phyloP scores from a whole-genome alignment of 2,329 filamentous ascomycete species.

The Rhexocercosporidium sp. region DNA sequence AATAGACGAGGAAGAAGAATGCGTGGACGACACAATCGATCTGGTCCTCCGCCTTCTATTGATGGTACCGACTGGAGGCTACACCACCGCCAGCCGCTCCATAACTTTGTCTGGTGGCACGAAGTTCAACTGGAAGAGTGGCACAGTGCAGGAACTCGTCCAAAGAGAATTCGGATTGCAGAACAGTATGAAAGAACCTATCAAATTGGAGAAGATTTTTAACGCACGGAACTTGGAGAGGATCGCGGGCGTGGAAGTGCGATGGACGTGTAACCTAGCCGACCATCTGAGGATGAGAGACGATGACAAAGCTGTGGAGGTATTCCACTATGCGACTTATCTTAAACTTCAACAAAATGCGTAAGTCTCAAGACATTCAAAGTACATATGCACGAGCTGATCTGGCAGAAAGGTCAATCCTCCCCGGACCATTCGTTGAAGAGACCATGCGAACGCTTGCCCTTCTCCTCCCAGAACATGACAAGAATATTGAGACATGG shows the following conservation, averaged over 20 bases:
- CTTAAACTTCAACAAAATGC: slow-evolving; percentile 39
- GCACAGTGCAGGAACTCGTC: slow-evolving; percentile 6
- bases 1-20: background rate
- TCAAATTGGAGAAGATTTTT: slow-evolving; percentile 29
- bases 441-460: slow-evolving; percentile 47
- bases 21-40: slow-evolving; percentile 12
- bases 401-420: slow-evolving; percentile 31
- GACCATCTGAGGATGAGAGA: slow-evolving; percentile 49
- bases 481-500: slow-evolving; percentile 36
- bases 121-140: slow-evolving; percentile 16
- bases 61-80: slow-evolving; percentile 15
- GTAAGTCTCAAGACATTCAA: background rate
- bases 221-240: slow-evolving; percentile 36
- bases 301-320: slow-evolving; percentile 45
- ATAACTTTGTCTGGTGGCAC: background rate
- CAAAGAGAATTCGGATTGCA: background rate
- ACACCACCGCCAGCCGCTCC: background rate
- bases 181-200: slow-evolving; percentile 1
- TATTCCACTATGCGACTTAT: slow-evolving; percentile 51
- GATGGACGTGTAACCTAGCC: slow-evolving; percentile 47
- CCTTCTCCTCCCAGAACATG: slow-evolving; percentile 45
- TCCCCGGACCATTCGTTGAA: slow-evolving; percentile 42
- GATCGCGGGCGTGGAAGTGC: slow-evolving; percentile 46
- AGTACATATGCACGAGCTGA: background rate
- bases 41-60: slow-evolving; percentile 15